Base-by-base conservation (phyloP, 2,329 filamentous ascomycete species). In the Neofusicoccum laricinum region DNA sequence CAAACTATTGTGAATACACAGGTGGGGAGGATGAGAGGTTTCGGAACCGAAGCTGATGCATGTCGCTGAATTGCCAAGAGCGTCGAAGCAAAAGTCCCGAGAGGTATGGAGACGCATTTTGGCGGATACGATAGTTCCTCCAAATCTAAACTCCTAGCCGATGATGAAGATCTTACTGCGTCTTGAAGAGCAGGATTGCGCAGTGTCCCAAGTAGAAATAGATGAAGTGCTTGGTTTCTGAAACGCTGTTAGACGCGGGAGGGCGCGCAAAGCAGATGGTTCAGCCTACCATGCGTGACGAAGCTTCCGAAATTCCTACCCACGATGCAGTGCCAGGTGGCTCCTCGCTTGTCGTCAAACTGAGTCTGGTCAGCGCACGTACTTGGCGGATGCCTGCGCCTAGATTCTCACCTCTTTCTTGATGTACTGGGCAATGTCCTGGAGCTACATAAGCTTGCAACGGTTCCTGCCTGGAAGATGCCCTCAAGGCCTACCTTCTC, bases 151-250 rank as follows among this genome's bases (percentile, higher is more conserved):
- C 40, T 59, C 55, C 41, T 19, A 21, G 41, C 55, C 40, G 36
- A 21, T 12, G 55, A 15, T 19, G 25, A 21, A 4, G 30, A 5
- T n/a, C 14, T 69, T 76, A 98, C 87, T 97, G 94, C 45, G 95
- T 99, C 86, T 99, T 99, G 88, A 98, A 99, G 61, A 99, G 88
- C 64, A 99, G 86, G 76, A 99, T 98, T 66, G 95, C 95, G 79
- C 93, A 97, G 84, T 98, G 95, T 63, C 95, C 95, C 66, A 99
- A 90, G 83, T 99, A 99, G 84, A 99, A 99, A 84, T 99, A 99
- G 78, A 99, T 97, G 84, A 99, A 99, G 81, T 99, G 95, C 83
- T 98, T 98, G 32, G 95, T 98, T 80, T 98, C 95, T 97, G 81
- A 41, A 46, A 8, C 2, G 34, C 4, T 5, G 25, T 75, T 38